Conservation (phyloP, 306 rosid genomes). For the Lagenaria siceraria region DNA sequence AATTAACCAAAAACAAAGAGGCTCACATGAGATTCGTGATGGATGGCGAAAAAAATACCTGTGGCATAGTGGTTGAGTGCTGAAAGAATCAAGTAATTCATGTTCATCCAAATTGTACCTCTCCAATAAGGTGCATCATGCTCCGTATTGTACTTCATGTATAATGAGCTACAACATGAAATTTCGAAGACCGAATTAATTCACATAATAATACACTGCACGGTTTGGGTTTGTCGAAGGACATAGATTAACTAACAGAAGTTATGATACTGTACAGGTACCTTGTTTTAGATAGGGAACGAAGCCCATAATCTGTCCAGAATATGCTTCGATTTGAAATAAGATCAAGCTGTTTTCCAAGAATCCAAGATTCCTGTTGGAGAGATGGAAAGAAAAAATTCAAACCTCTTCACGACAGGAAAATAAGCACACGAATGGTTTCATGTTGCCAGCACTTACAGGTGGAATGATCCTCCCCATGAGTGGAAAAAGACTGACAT, state of each 20-base stretch:
- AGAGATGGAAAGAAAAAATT: background rate
- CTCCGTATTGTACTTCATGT: conserved; percentile 89
- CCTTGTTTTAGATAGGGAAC: conserved; percentile 61
- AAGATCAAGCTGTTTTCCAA: conserved; percentile 79
- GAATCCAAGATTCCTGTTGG: conserved; percentile 65
- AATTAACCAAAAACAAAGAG: background rate
- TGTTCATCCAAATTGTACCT: conserved; percentile 64
- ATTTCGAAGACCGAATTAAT: background rate
- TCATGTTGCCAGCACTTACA: conserved; percentile 30
- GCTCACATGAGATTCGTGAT: background rate
- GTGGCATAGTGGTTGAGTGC: conserved; percentile 80
- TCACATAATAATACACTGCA: background rate
- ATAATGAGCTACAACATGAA: conserved; percentile 38
- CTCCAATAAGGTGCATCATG: conserved; percentile 97
- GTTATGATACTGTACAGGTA: background rate
- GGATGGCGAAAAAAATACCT: conserved; percentile 25
- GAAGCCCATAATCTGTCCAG: conserved; percentile 85
- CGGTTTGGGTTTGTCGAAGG: background rate
- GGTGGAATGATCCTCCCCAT: conserved; percentile 75
- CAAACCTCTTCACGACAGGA: background rate
- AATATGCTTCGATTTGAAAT: conserved; percentile 42
- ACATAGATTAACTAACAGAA: background rate
- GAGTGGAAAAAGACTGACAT: conserved; percentile 80
- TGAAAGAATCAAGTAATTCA: conserved; percentile 45
- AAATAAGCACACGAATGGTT: background rate